Percentiles rank a stretch among this genome's conserved stretches.
Evolutionary conservation across 202 grass and related monocot genomes (phyloP).

Genomic region (Sporobolus alterniflorus): DNA sequence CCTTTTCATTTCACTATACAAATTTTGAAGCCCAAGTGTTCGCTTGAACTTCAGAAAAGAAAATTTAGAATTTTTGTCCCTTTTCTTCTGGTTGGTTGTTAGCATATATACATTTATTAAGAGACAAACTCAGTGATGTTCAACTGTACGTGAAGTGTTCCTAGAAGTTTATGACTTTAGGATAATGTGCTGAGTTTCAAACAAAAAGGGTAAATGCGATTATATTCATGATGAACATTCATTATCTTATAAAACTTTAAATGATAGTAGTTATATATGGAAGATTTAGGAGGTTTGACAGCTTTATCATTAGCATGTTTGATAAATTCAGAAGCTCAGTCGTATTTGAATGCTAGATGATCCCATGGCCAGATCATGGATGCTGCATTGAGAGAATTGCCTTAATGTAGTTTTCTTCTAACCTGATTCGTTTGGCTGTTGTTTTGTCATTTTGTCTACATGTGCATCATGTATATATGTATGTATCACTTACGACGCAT

Average conservation of each 20-base stretch:
- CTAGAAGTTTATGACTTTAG: not conserved
- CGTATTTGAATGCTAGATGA: not conserved
- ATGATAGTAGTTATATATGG: not conserved
- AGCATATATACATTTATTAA: constrained; percentile 26
- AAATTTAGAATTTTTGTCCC: not conserved
- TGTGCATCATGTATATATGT: not conserved
- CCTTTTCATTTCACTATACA: constrained; percentile 14
- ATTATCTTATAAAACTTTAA: not conserved
- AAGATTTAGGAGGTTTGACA: not conserved
- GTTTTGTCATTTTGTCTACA: not conserved
- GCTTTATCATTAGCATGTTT: not conserved
- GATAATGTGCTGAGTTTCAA: not conserved
- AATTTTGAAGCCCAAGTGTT: not conserved
- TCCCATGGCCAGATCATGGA: not conserved
- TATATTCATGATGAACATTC: not conserved
- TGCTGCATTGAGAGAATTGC: not conserved
- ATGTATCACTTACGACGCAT: not conserved
- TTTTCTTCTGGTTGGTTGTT: constrained; percentile 18
- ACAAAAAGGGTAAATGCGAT: not conserved
- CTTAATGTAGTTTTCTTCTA: not conserved
- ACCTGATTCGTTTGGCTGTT: not conserved
- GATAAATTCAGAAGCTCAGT: not conserved
- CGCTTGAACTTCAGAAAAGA: not conserved
- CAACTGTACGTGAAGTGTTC: not conserved
- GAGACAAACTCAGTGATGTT: not conserved